These are phyloP conservation scores for Euphorbia celastroides DNA, from an alignment of 441 rosid genomes.

Conservation along the genomic window DNA sequence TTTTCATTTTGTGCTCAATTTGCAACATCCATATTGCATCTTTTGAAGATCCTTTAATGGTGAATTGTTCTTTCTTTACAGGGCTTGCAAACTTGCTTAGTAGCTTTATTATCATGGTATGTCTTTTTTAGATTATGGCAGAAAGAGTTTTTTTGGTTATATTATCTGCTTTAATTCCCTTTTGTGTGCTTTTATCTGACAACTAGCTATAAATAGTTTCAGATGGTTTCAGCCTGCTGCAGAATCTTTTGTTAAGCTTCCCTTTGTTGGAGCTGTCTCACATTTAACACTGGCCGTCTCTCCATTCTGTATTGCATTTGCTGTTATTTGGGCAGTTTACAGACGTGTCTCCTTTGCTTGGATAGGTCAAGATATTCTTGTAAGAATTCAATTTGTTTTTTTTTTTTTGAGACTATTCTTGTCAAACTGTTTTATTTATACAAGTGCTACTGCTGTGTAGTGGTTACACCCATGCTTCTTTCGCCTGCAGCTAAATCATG, in stretches of 20 bases:
- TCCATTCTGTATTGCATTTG: constrained; percentile 93
- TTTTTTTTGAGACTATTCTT: background rate
- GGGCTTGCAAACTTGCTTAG: constrained; percentile 97
- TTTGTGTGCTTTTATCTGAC: constrained; percentile 34
- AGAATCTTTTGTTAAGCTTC: constrained; percentile 73
- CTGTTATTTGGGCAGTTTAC: constrained; percentile 84
- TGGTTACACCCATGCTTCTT: background rate
- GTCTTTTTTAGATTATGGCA: constrained; percentile 4
- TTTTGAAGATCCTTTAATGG: constrained; percentile 7
- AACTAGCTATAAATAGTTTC: constrained; percentile 38
- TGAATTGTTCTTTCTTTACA: constrained; percentile 35
- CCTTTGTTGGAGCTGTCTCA: constrained; percentile 83
- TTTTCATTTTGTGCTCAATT: background rate
- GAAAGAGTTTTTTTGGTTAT: background rate
- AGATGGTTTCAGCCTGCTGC: constrained; percentile 76
- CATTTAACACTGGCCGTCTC: constrained; percentile 83
- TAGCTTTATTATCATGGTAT: constrained; percentile 84
- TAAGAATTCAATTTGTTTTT: constrained; percentile 32
- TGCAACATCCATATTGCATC: constrained; percentile 9
- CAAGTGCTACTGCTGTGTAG: too few relatives aligned
- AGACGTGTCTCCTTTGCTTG: constrained; percentile 63
- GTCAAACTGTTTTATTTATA: too few relatives aligned
- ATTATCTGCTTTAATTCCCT: background rate
- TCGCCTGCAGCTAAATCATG: background rate
- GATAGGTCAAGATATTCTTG: constrained; percentile 99